These are phyloP conservation scores for Ramichloridium luteum DNA, from an alignment of 2,329 filamentous ascomycete species.

Conservation along the genomic window DNA sequence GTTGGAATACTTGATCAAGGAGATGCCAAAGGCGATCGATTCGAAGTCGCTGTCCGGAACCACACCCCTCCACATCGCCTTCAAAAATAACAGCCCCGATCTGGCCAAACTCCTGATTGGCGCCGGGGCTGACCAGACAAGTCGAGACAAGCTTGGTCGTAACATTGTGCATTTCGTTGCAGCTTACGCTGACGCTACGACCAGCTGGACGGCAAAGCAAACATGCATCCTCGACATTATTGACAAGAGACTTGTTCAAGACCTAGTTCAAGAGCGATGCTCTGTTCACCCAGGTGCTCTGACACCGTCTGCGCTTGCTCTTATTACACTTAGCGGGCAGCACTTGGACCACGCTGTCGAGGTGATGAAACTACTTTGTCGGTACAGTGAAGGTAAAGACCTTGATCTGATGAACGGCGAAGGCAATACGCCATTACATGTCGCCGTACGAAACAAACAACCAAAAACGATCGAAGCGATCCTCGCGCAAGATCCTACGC, in stretches of 20 bases:
- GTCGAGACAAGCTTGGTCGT: slow-evolving; percentile 41
- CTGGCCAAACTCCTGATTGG: slow-evolving; percentile 51
- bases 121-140: slow-evolving; percentile 56
- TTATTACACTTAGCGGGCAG: no score
- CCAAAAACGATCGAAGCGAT: slow-evolving; percentile 41
- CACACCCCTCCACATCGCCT: slow-evolving; percentile 60
- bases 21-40: slow-evolving; percentile 50
- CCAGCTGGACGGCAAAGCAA: no score
- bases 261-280: slow-evolving; percentile 49
- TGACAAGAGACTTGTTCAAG: slow-evolving; percentile 42
- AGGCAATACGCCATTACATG: slow-evolving; percentile 55
- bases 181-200: no score
- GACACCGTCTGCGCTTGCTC: slow-evolving; percentile 55
- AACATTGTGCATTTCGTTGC: slow-evolving; percentile 54
- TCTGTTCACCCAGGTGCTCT: slow-evolving; percentile 39
- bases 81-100: slow-evolving; percentile 41
- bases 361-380: slow-evolving; percentile 17
- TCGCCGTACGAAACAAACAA: slow-evolving; percentile 34
- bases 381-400: slow-evolving; percentile 34
- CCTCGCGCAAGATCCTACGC: slow-evolving; percentile 43
- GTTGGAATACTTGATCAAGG: slow-evolving; percentile 53
- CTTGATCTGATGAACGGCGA: slow-evolving; percentile 44
- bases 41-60: slow-evolving; percentile 43
- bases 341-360: no score
- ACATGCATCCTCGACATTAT: slow-evolving; percentile 45